These are phyloP conservation scores for Zygotorulaspora mrakii DNA, from an alignment of 1,139 yeast genomes.

Conservation along the genomic window DNA sequence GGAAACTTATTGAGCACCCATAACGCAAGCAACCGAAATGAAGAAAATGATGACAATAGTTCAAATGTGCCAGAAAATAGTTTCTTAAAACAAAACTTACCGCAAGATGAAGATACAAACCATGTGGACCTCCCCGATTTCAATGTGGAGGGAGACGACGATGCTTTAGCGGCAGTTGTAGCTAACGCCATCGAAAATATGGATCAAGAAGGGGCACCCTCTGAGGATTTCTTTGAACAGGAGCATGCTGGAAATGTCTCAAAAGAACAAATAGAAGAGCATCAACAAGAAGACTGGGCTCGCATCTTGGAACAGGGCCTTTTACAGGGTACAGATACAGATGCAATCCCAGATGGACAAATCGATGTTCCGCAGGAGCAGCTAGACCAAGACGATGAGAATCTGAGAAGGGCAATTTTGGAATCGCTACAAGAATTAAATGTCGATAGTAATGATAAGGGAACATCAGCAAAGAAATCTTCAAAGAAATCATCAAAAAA, in stretches of 20 bases:
- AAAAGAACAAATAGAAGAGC: slow-evolving; percentile 14
- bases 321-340: slow-evolving; percentile 17
- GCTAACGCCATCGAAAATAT: slow-evolving; percentile 33
- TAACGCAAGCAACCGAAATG: slow-evolving; percentile 18
- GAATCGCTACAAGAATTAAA: slow-evolving; percentile 31
- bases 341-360: slow-evolving; percentile 3
- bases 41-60: slow-evolving; percentile 12
- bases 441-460: slow-evolving; percentile 11
- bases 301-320: slow-evolving; percentile 32
- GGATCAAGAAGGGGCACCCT: slow-evolving; percentile 16
- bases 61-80: slow-evolving; percentile 12
- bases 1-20: slow-evolving; percentile 33
- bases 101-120: slow-evolving; percentile 3
- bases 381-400: slow-evolving; percentile 36
- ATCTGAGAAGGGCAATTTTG: slow-evolving; percentile 33
- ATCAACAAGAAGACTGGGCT: slow-evolving; percentile 32
- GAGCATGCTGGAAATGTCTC: background rate
- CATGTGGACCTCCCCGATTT: slow-evolving; percentile 9
- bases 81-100: background rate
- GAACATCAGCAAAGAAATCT: slow-evolving; percentile 11
- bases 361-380: slow-evolving; percentile 12
- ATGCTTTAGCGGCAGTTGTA: slow-evolving; percentile 30
- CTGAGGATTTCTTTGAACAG: slow-evolving; percentile 5
- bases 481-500: slow-evolving; percentile 19
- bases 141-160: slow-evolving; percentile 21